Base-by-base conservation (phyloP, 805 yeast species). In the Candida pseudofarinosa region DNA sequence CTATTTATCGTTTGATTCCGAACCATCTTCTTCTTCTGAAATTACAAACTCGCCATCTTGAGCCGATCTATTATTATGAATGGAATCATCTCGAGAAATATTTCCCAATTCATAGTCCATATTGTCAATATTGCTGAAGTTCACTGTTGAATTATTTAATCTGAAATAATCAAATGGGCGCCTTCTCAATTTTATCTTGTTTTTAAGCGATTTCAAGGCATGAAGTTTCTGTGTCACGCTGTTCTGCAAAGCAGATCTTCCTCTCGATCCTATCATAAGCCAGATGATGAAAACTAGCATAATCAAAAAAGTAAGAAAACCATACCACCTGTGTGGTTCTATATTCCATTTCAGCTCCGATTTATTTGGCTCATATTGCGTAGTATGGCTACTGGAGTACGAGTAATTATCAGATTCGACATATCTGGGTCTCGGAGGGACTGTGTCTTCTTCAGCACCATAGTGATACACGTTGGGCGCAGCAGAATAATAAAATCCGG, bases 361-460 rank as follows among this genome's bases (percentile, higher is more conserved):
- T 17, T 57, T 58, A n/a, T 57, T 58, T 17, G 55, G 62, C 32
- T 58, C 56, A 23, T 55, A 56, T 18, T 50, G 47, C 4, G 57
- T 50, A 38, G 64, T 67, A 39, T 64, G 65, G 7, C 34, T 15
- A 47, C 64, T 68, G 40, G 43, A 63, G 40, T 58, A 51, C 7
- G 53, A 54, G 38, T 54, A 58, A 16, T 43, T 47, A 4, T 45
- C 45, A 8, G 43, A 54, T 3, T 42, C 41, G 4, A 43, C 38
- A 46, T 64, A 77, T 2, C 40, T 53, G 0, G 85, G 85, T 37
- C 87, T 58, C 8, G 60, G 39, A 0, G 50, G 38, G 0, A 75
- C 49, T 1, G 69, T 74, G 2, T 51, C 54, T 6, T 58, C 61
- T 51, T 81, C 87, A 13, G 81, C 79, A 2, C 88, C 88, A 44